Evolutionary conservation across 352 stramenopile genomes (phyloP).

Genomic region (Globisporangium echinulatum): DNA sequence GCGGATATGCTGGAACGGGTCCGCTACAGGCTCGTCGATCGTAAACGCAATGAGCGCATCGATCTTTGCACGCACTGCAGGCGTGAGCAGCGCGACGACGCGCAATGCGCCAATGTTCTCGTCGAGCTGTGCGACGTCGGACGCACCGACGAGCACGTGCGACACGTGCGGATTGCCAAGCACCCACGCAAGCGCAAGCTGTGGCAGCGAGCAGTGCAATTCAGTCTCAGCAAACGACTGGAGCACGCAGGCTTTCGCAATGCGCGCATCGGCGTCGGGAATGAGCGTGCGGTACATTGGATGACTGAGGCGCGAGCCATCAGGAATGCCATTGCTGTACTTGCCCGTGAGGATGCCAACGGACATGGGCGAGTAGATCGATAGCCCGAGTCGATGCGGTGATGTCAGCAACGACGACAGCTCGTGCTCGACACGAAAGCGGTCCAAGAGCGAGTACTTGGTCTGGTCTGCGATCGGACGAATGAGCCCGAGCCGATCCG

Average conservation of each 20-base stretch:
- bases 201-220: constrained; percentile 8
- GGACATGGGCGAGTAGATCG: constrained; percentile 38
- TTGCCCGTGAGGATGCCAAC: constrained; percentile 51
- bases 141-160: constrained; percentile 32
- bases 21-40: background rate
- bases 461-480: constrained; percentile 39
- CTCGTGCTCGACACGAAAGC: constrained; percentile 43
- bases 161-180: constrained; percentile 26
- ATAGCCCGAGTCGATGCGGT: constrained; percentile 25
- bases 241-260: constrained; percentile 13
- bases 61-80: constrained; percentile 38
- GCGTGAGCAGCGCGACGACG: constrained; percentile 33
- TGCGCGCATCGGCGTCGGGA: constrained; percentile 13
- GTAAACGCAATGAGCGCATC: constrained; percentile 31
- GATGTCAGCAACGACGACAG: constrained; percentile 14
- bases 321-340: constrained; percentile 27
- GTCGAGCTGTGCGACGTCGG: constrained; percentile 33
- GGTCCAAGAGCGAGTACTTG: constrained; percentile 54
- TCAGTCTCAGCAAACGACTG: constrained; percentile 17
- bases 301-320: constrained; percentile 21
- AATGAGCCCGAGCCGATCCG: constrained; percentile 18
- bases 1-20: constrained; percentile 1
- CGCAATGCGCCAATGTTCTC: constrained; percentile 46
- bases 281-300: constrained; percentile 5
- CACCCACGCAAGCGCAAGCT: constrained; percentile 40